Evolutionary conservation across 176 grass and related monocot genomes (phyloP).

Genomic region (Phoenix roebelenii): DNA sequence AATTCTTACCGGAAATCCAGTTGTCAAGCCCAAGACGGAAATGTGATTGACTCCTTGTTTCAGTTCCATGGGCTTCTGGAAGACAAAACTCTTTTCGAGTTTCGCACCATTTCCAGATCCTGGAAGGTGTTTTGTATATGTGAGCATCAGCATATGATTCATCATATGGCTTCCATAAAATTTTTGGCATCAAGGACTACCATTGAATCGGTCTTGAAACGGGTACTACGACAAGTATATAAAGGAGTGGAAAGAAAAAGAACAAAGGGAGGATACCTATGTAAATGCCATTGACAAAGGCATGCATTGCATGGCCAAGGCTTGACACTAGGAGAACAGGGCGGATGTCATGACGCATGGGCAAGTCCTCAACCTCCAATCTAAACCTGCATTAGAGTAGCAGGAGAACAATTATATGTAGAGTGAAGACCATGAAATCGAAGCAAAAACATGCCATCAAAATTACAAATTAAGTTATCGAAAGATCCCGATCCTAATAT

Average conservation of each 20-base stretch:
- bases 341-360: slow-evolving; percentile 69
- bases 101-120: slow-evolving; percentile 66
- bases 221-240: too few species aligned
- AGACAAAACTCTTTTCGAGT: slow-evolving; percentile 56
- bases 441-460: too few species aligned
- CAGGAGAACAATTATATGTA: slow-evolving; percentile 2
- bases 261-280: slow-evolving; percentile 36
- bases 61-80: slow-evolving; percentile 47
- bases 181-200: slow-evolving; percentile 15
- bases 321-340: slow-evolving; percentile 65
- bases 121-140: slow-evolving; percentile 14
- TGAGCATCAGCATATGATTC: neutral
- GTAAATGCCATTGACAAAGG: slow-evolving; percentile 52
- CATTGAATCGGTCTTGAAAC: neutral
- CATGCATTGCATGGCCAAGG: slow-evolving; percentile 46
- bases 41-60: slow-evolving; percentile 57
- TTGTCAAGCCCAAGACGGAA: slow-evolving; percentile 31
- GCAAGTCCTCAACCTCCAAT: slow-evolving; percentile 61
- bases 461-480: too few species aligned
- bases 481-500: too few species aligned
- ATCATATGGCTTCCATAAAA: too few species aligned
- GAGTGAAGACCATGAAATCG: too few species aligned
- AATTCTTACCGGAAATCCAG: slow-evolving; percentile 44
- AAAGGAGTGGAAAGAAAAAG: too few species aligned
- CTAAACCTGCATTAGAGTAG: slow-evolving; percentile 42